Percentiles rank a stretch among this genome's conserved stretches.
These are phyloP conservation scores for Boletus insuetus DNA, from an alignment of 768 basidiomycete species.

Conservation along the genomic window DNA sequence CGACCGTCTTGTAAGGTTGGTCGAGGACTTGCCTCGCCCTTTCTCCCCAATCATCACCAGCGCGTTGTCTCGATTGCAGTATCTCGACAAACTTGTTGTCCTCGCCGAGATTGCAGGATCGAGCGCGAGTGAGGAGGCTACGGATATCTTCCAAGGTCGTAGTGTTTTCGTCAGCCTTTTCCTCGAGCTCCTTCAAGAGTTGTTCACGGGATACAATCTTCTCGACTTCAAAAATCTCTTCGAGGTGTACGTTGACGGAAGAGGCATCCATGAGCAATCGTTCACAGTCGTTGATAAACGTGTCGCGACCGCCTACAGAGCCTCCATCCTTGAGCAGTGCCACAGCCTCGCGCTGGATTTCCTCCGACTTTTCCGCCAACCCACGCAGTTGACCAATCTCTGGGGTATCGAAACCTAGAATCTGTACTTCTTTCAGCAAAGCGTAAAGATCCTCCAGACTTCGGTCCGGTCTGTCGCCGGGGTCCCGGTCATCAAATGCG, in stretches of 20 bases:
- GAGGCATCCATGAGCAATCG: slow-evolving; percentile 66
- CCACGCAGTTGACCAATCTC: slow-evolving; percentile 61
- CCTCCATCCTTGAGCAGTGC: slow-evolving; percentile 46
- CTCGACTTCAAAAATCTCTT: slow-evolving; percentile 75
- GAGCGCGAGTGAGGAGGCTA: slow-evolving; percentile 66
- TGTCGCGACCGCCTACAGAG: slow-evolving; percentile 46
- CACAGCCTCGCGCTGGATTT: slow-evolving; percentile 54
- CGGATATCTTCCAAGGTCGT: slow-evolving; percentile 78
- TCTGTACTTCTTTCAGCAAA: slow-evolving; percentile 69
- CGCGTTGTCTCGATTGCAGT: slow-evolving; percentile 60
- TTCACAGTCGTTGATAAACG: slow-evolving; percentile 68
- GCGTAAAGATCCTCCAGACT: slow-evolving; percentile 67
- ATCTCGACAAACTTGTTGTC: slow-evolving; percentile 65
- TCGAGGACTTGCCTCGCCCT: slow-evolving; percentile 63
- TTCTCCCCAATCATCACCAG: slow-evolving; percentile 77
- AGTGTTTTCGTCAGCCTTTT: slow-evolving; percentile 62
- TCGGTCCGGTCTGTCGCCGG: slow-evolving; percentile 67
- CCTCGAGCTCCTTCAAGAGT: slow-evolving; percentile 72
- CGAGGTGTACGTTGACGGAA: slow-evolving; percentile 79
- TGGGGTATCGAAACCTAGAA: slow-evolving; percentile 78
- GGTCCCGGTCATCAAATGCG: slow-evolving; percentile 42
- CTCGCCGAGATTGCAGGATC: slow-evolving; percentile 57
- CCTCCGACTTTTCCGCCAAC: slow-evolving; percentile 63
- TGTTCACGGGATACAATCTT: slow-evolving; percentile 79
- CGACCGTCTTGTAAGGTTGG: slow-evolving; percentile 70